Base-by-base conservation (phyloP, 768 basidiomycete genomes). In the Butyriboletus loyo region DNA sequence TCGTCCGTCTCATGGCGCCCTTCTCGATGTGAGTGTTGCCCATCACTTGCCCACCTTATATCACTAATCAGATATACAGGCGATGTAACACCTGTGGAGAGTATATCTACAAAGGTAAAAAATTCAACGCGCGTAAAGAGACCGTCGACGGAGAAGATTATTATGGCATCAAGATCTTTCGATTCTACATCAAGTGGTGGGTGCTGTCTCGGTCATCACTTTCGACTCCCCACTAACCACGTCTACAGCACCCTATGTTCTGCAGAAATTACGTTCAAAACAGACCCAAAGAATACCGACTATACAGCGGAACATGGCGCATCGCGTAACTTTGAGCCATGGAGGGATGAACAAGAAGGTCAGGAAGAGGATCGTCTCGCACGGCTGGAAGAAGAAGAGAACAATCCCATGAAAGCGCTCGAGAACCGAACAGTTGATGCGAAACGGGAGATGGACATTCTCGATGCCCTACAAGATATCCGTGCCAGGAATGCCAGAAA, bases 21-120 rank as follows among this genome's bases (percentile, higher is more conserved):
- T 99, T 98, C 70, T 96, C 93, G 5, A 99, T 99, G 97, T 87
- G 72, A 59, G 83, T 74, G 14, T 31, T 11, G 0, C 7, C 44
- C 27, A 11, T 38, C 47, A 8, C 34, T 22, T 0, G 2, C 25
- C 24, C 11, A 17, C 25, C 54, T 36, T 58, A 39, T 28, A 11
- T 36, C 2, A 43, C 55, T 66, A 9, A 66, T 50, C 11, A 4
- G n/a, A 31, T 28, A 28, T 42, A 7, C 40, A 92, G 90, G 89
- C 85, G 91, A 61, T 89, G 88, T 64, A 95, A 93, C 62, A 92
- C 92, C 4, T 99, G 97, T 63, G 97, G 95, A 43, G 97, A 99
- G 73, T 99, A 98, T 64, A 89, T 99, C 49, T 96, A 98, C 73
- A 98, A 99, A 70, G 97, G 97, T 42, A 99, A 99, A 78, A 99